These are phyloP conservation scores for Dothiorella sarmentorum DNA, from an alignment of 2,329 filamentous ascomycete genomes.

Conservation along the genomic window DNA sequence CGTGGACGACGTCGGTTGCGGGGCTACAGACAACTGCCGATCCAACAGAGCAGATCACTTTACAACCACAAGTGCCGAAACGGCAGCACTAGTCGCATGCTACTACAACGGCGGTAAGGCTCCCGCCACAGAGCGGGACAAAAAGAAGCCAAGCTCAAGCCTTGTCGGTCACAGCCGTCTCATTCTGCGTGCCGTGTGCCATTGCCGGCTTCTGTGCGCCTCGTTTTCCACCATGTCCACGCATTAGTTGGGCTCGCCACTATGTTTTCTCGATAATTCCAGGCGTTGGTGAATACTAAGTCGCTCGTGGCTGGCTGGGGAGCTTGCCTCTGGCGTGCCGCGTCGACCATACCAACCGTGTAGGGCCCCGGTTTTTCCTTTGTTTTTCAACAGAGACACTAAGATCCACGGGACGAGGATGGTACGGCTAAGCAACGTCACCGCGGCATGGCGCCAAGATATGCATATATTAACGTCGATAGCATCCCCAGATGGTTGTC, in stretches of 20 bases:
- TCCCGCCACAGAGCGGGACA: neutral
- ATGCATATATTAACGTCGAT: neutral
- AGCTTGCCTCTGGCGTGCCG: too few species aligned
- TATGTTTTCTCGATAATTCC: neutral
- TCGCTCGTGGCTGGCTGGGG: neutral
- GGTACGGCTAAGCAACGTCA: too few species aligned
- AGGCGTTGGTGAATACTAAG: too few species aligned
- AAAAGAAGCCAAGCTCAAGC: conserved; percentile 1
- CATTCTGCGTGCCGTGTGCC: conserved; percentile 1
- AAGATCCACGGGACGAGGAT: too few species aligned
- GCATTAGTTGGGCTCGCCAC: neutral
- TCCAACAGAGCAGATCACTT: too few species aligned
- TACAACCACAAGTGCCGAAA: neutral
- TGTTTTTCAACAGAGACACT: too few species aligned
- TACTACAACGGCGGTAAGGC: neutral
- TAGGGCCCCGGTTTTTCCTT: conserved; percentile 7
- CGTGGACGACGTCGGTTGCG: neutral
- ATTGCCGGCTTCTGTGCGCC: neutral
- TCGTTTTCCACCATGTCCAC: neutral
- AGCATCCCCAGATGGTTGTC: too few species aligned
- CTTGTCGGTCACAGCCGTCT: neutral
- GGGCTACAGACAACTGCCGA: neutral
- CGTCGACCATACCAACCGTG: too few species aligned
- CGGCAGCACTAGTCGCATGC: neutral
- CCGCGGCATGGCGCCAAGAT: neutral